These are phyloP conservation scores for Cinnamomum chago DNA, from an alignment of 164 flowering plant species.

Conservation along the genomic window DNA sequence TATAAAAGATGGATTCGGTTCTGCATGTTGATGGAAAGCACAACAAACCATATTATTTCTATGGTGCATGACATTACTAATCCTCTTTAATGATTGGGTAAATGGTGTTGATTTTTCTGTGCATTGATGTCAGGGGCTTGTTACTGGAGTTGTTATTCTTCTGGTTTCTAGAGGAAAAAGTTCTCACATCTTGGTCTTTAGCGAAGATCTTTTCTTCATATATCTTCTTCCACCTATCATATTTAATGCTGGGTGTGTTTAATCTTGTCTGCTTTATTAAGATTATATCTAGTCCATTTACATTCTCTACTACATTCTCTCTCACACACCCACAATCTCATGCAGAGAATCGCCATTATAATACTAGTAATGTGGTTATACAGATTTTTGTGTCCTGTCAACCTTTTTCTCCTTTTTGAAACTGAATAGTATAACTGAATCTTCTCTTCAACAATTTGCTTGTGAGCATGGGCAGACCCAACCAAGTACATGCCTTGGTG, in stretches of 20 bases:
- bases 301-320: no score
- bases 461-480: no score
- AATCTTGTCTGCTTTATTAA: constrained; percentile 11
- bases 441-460: no score
- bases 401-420: no score
- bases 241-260: constrained; percentile 74
- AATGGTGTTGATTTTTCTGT: neutral
- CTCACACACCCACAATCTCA: no score
- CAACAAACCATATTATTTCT: neutral
- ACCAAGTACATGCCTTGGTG: no score
- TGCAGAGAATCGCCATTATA: no score
- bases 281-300: neutral
- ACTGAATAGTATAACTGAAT: no score
- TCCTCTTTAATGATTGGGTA: neutral
- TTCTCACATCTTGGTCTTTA: constrained; percentile 59
- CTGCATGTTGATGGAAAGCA: neutral
- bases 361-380: no score
- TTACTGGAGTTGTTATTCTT: constrained; percentile 59
- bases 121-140: constrained; percentile 49
- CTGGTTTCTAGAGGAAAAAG: constrained; percentile 51
- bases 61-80: neutral
- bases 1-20: neutral
- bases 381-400: no score
- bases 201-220: constrained; percentile 73
- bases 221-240: constrained; percentile 82